phyloP scores from a whole-genome alignment of 2,329 filamentous ascomycete species.

The Tolypocladium ophioglossoides region DNA sequence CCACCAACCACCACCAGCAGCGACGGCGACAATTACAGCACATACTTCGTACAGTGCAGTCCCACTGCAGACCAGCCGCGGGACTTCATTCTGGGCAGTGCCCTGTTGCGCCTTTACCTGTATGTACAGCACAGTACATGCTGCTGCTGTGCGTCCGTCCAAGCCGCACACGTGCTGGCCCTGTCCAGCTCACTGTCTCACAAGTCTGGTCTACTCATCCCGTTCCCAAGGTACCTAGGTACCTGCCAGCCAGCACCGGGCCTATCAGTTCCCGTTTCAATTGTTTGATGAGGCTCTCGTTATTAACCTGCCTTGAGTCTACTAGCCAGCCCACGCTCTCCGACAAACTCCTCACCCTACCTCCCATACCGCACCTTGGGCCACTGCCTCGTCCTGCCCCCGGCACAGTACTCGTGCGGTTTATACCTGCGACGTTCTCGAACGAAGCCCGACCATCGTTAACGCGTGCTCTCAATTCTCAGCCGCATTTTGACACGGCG shows the following conservation, averaged over 20 bases:
- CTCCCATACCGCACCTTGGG: neutral
- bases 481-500: neutral
- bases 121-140: neutral
- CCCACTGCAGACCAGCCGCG: neutral
- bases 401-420: neutral
- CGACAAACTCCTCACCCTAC: neutral
- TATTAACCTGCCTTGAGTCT: neutral
- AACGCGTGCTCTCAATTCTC: conserved; percentile 4
- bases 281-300: neutral
- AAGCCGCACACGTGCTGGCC: neutral
- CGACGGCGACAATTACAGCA: neutral
- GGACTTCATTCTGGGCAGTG: neutral
- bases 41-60: neutral
- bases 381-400: neutral
- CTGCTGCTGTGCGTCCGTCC: neutral
- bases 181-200: neutral
- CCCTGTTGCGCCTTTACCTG: neutral
- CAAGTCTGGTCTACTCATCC: neutral
- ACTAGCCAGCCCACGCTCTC: neutral
- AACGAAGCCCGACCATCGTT: neutral
- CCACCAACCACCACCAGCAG: neutral
- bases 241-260: neutral
- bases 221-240: neutral
- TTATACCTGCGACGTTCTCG: neutral
- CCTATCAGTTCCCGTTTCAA: neutral